Percentiles rank a stretch among this genome's conserved stretches.
Evolutionary conservation across 2,329 filamentous ascomycete genomes (phyloP).

Genomic region (Chaetomium olivaceum): DNA sequence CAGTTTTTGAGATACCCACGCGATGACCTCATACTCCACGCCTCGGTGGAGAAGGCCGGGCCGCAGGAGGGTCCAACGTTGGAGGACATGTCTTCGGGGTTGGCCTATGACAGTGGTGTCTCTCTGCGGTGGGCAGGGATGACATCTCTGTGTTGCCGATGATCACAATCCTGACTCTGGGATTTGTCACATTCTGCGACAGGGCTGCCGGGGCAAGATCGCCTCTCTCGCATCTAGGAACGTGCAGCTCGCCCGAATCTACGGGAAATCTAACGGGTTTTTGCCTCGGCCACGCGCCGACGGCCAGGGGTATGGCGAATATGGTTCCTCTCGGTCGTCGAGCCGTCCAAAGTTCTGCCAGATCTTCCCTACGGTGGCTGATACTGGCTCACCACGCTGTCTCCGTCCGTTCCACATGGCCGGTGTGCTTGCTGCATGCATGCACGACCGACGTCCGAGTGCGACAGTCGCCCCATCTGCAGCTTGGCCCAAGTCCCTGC

Average conservation of each 20-base stretch:
- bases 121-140: conserved; percentile 5
- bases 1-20: conserved; percentile 13
- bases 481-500: neutral
- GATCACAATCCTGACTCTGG: conserved; percentile 21
- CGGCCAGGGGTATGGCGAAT: neutral
- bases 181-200: conserved; percentile 19
- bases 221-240: conserved; percentile 18
- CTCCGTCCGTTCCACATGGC: conserved; percentile 18
- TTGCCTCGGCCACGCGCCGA: neutral
- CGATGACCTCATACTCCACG: conserved; percentile 24
- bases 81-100: neutral
- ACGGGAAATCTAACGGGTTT: neutral
- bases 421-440: neutral
- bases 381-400: conserved; percentile 8
- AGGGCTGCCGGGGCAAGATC: conserved; percentile 6
- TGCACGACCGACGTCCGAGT: neutral
- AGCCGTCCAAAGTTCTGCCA: neutral
- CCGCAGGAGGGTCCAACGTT: conserved; percentile 13
- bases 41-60: conserved; percentile 11
- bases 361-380: conserved; percentile 19
- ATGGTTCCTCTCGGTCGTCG: neutral
- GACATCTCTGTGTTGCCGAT: neutral
- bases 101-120: conserved; percentile 11
- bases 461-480: conserved; percentile 8
- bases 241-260: conserved; percentile 2